Evolutionary conservation across 2,329 filamentous ascomycete genomes (phyloP).

Genomic region (Chalaropsis thielavioides): DNA sequence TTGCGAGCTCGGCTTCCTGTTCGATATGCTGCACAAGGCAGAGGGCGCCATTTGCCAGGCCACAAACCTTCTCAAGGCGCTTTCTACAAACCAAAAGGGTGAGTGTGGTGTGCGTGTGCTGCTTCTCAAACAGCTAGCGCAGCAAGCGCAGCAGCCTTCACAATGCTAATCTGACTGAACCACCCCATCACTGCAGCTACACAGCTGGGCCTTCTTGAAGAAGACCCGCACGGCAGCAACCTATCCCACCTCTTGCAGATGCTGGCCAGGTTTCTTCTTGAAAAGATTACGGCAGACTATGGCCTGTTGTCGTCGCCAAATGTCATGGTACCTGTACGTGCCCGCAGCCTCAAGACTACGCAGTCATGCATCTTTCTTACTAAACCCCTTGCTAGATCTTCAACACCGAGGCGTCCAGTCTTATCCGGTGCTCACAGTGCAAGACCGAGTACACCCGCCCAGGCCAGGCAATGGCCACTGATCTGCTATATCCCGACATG

Average conservation of each 20-base stretch:
- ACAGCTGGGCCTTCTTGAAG: conserved; percentile 69
- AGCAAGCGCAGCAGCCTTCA: background rate
- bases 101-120: conserved; percentile 20
- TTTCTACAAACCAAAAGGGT: conserved; percentile 70
- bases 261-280: conserved; percentile 71
- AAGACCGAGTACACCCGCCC: conserved; percentile 70
- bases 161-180: background rate
- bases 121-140: background rate
- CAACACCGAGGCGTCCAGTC: conserved; percentile 54
- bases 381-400: conserved; percentile 31
- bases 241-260: conserved; percentile 59
- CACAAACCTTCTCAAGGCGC: conserved; percentile 81
- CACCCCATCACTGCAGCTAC: conserved; percentile 25
- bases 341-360: background rate
- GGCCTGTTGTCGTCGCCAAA: conserved; percentile 43
- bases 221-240: conserved; percentile 59
- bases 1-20: conserved; percentile 88
- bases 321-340: conserved; percentile 52
- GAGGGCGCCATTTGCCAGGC: conserved; percentile 89
- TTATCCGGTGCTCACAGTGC: conserved; percentile 75
- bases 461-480: conserved; percentile 68
- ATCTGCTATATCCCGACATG: conserved; percentile 58
- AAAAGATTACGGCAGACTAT: conserved; percentile 65
- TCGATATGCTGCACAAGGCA: conserved; percentile 96
- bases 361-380: background rate